phyloP scores from a whole-genome alignment of 345 rosid genomes.

The Limnanthes douglasii region DNA sequence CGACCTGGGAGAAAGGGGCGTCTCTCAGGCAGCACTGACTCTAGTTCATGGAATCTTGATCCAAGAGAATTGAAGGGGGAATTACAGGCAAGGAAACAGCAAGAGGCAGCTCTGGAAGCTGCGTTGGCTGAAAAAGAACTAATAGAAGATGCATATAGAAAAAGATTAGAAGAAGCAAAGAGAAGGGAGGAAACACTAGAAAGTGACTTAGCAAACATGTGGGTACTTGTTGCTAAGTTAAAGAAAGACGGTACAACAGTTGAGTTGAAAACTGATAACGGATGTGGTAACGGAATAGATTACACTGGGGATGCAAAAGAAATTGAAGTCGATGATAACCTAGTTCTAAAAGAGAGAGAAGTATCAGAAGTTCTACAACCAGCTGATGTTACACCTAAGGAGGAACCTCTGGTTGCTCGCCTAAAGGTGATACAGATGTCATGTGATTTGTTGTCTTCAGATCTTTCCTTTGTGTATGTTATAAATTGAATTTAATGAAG shows the following conservation, averaged over 20 bases:
- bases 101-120: slow-evolving; percentile 75
- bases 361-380: slow-evolving; percentile 24
- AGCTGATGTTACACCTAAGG: slow-evolving; percentile 24
- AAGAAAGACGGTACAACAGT: slow-evolving; percentile 55
- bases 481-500: neutral
- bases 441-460: slow-evolving; percentile 2
- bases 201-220: slow-evolving; percentile 94
- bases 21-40: slow-evolving; percentile 44
- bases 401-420: slow-evolving; percentile 78
- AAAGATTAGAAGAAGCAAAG: slow-evolving; percentile 72
- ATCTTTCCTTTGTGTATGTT: neutral
- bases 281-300: slow-evolving; percentile 14
- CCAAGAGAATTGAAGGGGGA: slow-evolving; percentile 67
- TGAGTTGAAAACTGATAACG: slow-evolving; percentile 28
- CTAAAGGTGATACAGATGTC: slow-evolving; percentile 35
- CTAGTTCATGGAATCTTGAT: slow-evolving; percentile 62
- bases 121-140: slow-evolving; percentile 66
- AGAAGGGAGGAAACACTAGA: slow-evolving; percentile 79
- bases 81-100: slow-evolving; percentile 73
- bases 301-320: slow-evolving; percentile 16
- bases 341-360: slow-evolving; percentile 33
- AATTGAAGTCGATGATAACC: slow-evolving; percentile 15
- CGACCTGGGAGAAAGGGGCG: slow-evolving; percentile 70
- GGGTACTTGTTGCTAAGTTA: slow-evolving; percentile 96
- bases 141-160: slow-evolving; percentile 63